Conservation (phyloP, 345 rosid species). For the Linum tenue region DNA sequence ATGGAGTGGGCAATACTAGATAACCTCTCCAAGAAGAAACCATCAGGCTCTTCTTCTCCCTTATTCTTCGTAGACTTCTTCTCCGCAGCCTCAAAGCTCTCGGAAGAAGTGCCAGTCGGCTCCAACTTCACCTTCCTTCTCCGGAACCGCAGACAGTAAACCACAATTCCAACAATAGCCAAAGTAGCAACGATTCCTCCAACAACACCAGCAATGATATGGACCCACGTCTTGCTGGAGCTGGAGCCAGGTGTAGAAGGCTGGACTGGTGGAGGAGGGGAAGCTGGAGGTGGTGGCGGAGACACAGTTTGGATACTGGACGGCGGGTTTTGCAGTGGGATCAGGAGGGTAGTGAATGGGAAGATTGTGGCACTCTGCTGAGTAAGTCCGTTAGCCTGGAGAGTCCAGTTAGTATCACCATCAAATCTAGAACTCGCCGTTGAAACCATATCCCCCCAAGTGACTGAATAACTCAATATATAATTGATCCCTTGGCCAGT, state of each 20-base stretch:
- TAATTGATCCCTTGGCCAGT: slow-evolving; percentile 24
- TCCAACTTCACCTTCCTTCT: slow-evolving; percentile 18
- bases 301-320: slow-evolving; percentile 22
- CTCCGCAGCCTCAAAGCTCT: neutral
- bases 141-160: slow-evolving; percentile 26
- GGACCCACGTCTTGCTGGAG: neutral
- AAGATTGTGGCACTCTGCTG: slow-evolving; percentile 15
- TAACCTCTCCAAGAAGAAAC: slow-evolving; percentile 13
- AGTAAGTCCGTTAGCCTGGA: slow-evolving; percentile 28
- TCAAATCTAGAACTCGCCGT: slow-evolving; percentile 34
- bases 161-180: slow-evolving; percentile 12
- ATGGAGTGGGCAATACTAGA: slow-evolving; percentile 20
- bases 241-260: too few relatives aligned
- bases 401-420: slow-evolving; percentile 20
- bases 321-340: slow-evolving; percentile 42
- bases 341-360: slow-evolving; percentile 44
- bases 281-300: slow-evolving; percentile 14
- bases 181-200: slow-evolving; percentile 1
- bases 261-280: slow-evolving; percentile 1
- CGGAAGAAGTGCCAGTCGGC: neutral
- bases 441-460: slow-evolving; percentile 20
- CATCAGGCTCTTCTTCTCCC: slow-evolving; percentile 9
- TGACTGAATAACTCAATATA: slow-evolving; percentile 37
- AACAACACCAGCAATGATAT: neutral
- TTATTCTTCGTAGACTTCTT: neutral